Conservation (phyloP, 441 rosid genomes). For the Jatropha podagrica region DNA sequence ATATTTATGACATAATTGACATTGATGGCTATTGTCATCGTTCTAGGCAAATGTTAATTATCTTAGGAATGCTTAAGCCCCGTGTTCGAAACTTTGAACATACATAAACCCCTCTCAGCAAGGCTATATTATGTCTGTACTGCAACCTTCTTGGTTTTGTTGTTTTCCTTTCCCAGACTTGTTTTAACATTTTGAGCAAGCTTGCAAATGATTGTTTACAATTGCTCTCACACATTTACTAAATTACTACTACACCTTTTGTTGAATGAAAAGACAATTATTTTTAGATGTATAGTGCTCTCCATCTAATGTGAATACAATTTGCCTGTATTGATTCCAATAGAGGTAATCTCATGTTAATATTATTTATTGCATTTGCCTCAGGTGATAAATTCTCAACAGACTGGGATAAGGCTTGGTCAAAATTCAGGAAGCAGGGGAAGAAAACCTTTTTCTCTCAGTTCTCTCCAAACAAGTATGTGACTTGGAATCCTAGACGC, state of each 20-base stretch:
- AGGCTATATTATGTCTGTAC: neutral
- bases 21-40: neutral
- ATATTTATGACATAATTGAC: neutral
- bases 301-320: neutral
- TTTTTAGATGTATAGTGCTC: neutral
- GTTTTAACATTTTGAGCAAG: neutral
- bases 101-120: neutral
- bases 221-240: neutral
- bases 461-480: conserved; percentile 74
- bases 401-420: conserved; percentile 96
- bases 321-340: neutral
- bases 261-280: neutral
- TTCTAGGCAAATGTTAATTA: neutral
- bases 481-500: conserved; percentile 79
- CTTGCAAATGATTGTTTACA: neutral
- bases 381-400: conserved; percentile 59
- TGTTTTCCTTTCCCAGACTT: neutral
- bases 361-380: conserved; percentile 14
- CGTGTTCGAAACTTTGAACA: neutral
- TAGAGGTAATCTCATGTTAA: neutral
- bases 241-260: neutral
- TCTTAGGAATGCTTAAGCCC: neutral
- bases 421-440: conserved; percentile 74
- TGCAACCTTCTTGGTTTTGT: neutral
- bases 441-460: conserved; percentile 62